Base-by-base conservation (phyloP, 805 yeast species). In the Lachancea mirantina region DNA sequence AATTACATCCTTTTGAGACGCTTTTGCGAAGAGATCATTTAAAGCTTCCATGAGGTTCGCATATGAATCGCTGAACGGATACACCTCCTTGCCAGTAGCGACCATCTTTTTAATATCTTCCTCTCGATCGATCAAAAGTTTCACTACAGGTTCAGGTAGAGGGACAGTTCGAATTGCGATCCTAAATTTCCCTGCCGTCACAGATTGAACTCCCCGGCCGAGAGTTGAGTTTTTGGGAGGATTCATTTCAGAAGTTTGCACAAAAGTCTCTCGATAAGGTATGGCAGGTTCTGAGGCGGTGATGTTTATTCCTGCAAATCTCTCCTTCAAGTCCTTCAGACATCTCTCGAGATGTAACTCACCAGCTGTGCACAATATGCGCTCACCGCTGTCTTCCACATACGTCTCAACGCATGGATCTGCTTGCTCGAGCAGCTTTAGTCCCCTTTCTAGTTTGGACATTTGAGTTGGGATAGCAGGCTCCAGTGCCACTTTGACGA, bases 271-370 rank as follows among this genome's bases (percentile, higher is more conserved):
- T 41, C 95, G 65, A 54, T 81, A 92, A 8, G 98, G 97, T 43
- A 92, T 94, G 14, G 83, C 89, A 0, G 98, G 97, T 48, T 84
- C 83, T 17, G 95, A 89, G 19, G 78, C 74, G 3, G 81, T 74
- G 8, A 92, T 77, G 31, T 85, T 96, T 45, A 87, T 74, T 8
- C 88, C 87, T 1, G 97, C 96, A 68, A 87, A 92, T 45, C 97
- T 67, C 48, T 84, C 95, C 34, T 72, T 76, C 49, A 92, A 62
- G 60, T 92, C 99, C 50, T 85, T 87, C 44, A 92, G 57, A 58
- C 98, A 92, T 51, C 98, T 72, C 51, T 92, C 99, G 25, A 92
- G 65, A 64, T 92, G 99, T 41, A 92, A 66, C 58, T 92, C 98
- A 30, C 99, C 99, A 7, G 98, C 96, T 7, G 95, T 88, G 27